Evolutionary conservation across 1,139 yeast species (phyloP), one percentile per base, ranked within the genome.

Genomic region (Lodderomyces elongisporus): DNA sequence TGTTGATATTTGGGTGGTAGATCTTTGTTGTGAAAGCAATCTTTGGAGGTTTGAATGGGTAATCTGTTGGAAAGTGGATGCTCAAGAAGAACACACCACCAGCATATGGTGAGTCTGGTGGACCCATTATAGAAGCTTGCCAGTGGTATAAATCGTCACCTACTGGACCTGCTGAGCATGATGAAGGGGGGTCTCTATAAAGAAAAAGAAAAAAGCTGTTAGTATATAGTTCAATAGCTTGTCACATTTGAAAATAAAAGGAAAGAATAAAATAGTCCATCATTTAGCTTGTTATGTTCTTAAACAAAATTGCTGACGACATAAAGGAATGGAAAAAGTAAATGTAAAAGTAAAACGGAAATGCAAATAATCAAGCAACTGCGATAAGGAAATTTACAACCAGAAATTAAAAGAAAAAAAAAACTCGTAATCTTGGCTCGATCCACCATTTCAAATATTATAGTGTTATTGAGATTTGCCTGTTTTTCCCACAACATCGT

Each of bases 111-210:
- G 93, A 82, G 63, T 87, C 96, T 46, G 91, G 74, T 32, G 96
- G 96, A 30, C 96, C 96, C 91, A 87, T 84, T 60, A 87, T 87
- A 38, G 95, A 85, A 31, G 96, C 96, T 65, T 87, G 95, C 96
- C 96, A 87, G 72, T 85, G 95, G 68, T 81, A 87, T 58, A 87
- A 72, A 58, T 87, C 95, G 54, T 91, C 97, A 37, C 96, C 96
- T 33, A 87, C 94, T 52, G 99, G 99, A 33, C 98, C 99, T 8
- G 98, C 98, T 27, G 97, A 88, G 66, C 98, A 93, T 33, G 96
- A 88, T 40, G 97, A 85, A 54, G 98, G 98, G 46, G 98, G 99
- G 61, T 91, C 99, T 75, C 95, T 85, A 42, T 31, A 40, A 23
- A 38, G 28, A n/a, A n/a, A n/a, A n/a, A n/a, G n/a, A 36, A 26